Evolutionary conservation across 1,139 yeast genomes (phyloP).

Genomic region (Kodamaea arcana): DNA sequence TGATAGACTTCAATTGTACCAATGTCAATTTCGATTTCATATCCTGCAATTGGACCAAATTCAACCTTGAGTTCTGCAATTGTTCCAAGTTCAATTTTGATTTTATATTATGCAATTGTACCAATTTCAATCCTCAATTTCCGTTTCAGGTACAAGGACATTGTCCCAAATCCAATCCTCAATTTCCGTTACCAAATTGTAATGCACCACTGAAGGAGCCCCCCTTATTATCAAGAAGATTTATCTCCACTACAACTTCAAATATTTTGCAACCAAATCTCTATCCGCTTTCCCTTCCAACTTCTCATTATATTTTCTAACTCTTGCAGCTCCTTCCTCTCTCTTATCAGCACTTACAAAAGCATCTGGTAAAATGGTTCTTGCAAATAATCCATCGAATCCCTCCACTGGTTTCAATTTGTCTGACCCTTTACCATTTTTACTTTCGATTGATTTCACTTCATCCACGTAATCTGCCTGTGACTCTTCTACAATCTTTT

Average conservation of each 20-base stretch:
- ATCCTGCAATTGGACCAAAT: no score
- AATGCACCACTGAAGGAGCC: no score
- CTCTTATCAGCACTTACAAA: constrained; percentile 57
- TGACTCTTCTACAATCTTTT: constrained; percentile 21
- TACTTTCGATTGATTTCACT: constrained; percentile 24
- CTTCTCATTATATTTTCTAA: constrained; percentile 25
- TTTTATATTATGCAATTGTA: no score
- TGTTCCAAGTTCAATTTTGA: no score
- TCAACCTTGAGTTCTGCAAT: no score
- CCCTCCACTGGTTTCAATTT: constrained; percentile 62
- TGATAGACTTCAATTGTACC: no score
- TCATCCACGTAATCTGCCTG: constrained; percentile 23
- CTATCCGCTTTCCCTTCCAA: constrained; percentile 26
- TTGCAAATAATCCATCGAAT: constrained; percentile 74
- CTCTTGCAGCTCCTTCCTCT: constrained; percentile 37
- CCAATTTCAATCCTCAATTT: no score
- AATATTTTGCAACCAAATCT: constrained; percentile 26
- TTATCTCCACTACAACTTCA: constrained; percentile 17
- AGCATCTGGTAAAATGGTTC: constrained; percentile 65
- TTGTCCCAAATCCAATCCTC: no score
- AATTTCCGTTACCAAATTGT: no score
- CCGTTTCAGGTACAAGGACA: no score
- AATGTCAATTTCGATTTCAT: no score
- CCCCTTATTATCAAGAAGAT: no score
- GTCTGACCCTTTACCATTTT: constrained; percentile 59